phyloP scores from a whole-genome alignment of 805 yeast species.

The Lachancea sp. region DNA sequence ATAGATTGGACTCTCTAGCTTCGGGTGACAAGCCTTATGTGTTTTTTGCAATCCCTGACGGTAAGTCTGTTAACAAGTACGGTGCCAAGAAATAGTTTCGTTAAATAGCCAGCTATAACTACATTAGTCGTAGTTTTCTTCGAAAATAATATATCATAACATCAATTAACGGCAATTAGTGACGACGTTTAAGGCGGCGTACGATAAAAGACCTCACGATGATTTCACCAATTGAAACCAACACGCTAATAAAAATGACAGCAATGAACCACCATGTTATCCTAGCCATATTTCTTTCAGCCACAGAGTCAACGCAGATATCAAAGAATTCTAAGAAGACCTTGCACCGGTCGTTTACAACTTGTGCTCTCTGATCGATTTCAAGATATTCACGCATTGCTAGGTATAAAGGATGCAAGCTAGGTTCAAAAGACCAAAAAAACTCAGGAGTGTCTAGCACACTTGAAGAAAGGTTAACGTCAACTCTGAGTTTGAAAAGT shows the following conservation, averaged over 20 bases:
- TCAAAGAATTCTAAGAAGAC: constrained; percentile 92
- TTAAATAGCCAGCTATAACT: constrained; percentile 4
- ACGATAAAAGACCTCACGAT: constrained; percentile 50
- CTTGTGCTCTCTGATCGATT: constrained; percentile 91
- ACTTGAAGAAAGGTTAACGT: constrained; percentile 84
- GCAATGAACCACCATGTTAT: constrained; percentile 86
- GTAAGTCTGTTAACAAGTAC: constrained; percentile 71
- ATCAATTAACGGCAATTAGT: constrained; percentile 2
- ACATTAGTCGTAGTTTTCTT: background rate
- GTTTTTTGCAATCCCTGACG: constrained; percentile 93
- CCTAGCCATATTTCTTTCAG: constrained; percentile 85
- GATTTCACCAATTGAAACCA: constrained; percentile 72
- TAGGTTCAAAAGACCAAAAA: constrained; percentile 95
- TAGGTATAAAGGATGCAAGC: constrained; percentile 81
- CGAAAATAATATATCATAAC: background rate
- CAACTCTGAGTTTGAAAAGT: constrained; percentile 83
- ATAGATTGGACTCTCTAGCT: constrained; percentile 60
- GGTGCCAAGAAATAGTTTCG: constrained; percentile 52
- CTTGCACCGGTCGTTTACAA: constrained; percentile 86
- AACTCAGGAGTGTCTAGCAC: constrained; percentile 93
- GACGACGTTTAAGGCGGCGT: constrained; percentile 14
- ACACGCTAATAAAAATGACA: constrained; percentile 69
- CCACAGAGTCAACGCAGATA: constrained; percentile 87
- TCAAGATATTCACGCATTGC: constrained; percentile 91
- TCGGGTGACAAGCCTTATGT: constrained; percentile 58